Base-by-base conservation (phyloP, 768 basidiomycete species). In the Rhodosporidiobolus odoratus region DNA sequence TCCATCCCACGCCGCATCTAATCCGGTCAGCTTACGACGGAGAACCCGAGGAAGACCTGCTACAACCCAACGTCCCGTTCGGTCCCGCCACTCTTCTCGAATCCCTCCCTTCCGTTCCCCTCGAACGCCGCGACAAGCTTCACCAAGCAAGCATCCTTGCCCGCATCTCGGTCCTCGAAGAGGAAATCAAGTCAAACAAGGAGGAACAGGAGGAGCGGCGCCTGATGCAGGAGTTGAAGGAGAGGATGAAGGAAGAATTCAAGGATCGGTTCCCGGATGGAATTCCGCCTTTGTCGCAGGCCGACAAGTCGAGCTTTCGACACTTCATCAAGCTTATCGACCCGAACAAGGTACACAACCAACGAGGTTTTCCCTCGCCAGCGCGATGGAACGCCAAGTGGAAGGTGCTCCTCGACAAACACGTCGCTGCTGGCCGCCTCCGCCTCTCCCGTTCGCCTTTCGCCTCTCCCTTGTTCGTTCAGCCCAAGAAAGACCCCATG, bases 401-500 rank as follows among this genome's bases (percentile, higher is more conserved):
- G 66, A 59, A 52, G 27, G 35, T 30, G 2, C 21, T 67, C 17
- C 58, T 67, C 4, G 58, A 67, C 3, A 27, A 61, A n/a, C 59
- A 67, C 48, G n/a, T 67, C 40, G 47, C 40, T 16, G 66, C 58
- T 12, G 50, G 66, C 10, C 58, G 59, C 13, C 52, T 67, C 17
- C 58, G 59, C 4, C 66, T 47, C 12, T 67, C 58, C 5, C 13
- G 34, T 13, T 67, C 66, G 16, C 66, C 59, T n/a, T 61, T 50
- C 50, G 58, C 66, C 35, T 67, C 50, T 16, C 9, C 58, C 6
- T 32, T 59, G 15, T 67, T 67, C 59, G 38, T 67, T 30, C 12
- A 50, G 23, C 66, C 58, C 4, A 67, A 67, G 66, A 56, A 60
- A 59, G 58, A 67, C 50, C 66, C 59, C 3, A 10, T 3, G 3